Percentiles rank a stretch among this genome's conserved stretches.
These are phyloP conservation scores for Taiozyma onychis DNA, from an alignment of 1,139 yeast genomes.

Conservation along the genomic window DNA sequence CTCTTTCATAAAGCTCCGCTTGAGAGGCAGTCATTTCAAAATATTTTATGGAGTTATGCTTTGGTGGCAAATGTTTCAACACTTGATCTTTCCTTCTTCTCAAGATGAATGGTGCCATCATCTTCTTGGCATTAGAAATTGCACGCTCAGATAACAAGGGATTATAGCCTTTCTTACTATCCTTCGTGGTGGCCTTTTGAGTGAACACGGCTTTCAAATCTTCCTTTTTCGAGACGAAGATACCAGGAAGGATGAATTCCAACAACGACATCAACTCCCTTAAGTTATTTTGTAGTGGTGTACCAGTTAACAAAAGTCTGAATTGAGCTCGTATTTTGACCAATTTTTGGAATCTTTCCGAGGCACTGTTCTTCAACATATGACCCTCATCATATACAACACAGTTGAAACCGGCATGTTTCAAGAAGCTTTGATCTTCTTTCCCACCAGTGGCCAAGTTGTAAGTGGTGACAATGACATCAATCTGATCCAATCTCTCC, in stretches of 20 bases:
- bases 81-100: conserved; percentile 93
- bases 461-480: conserved; percentile 91
- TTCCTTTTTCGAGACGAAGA: conserved; percentile 77
- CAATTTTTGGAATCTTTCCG: conserved; percentile 81
- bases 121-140: conserved; percentile 84
- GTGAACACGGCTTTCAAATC: conserved; percentile 78
- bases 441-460: conserved; percentile 85
- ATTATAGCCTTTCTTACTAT: conserved; percentile 46
- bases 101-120: conserved; percentile 97
- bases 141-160: conserved; percentile 90
- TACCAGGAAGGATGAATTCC: conserved; percentile 82
- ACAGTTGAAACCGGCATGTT: conserved; percentile 70
- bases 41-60: conserved; percentile 54
- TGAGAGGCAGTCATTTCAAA: conserved; percentile 64
- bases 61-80: conserved; percentile 78
- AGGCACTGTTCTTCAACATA: conserved; percentile 82
- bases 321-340: conserved; percentile 80
- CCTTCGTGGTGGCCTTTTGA: conserved; percentile 71
- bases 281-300: conserved; percentile 91
- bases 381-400: conserved; percentile 98
- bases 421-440: conserved; percentile 73
- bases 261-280: conserved; percentile 84
- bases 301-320: conserved; percentile 85
- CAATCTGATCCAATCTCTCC: conserved; percentile 55
- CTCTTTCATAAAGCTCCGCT: conserved; percentile 50